Conservation (phyloP, 768 basidiomycete species). For the Sarcodon sp. region DNA sequence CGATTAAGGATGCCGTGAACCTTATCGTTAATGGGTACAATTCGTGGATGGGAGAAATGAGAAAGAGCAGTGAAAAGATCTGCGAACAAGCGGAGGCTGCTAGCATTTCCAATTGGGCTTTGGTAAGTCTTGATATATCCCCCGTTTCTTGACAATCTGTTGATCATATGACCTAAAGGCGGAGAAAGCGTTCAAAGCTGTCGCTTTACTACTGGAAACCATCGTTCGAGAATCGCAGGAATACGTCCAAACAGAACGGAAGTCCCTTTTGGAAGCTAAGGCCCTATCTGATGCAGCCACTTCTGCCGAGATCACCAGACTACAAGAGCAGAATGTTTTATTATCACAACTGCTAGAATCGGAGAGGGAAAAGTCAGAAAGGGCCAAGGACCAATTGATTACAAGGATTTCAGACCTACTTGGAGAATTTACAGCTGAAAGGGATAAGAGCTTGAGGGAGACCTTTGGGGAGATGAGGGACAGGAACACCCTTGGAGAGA, state of each 20-base stretch:
- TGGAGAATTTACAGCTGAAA: slow-evolving; percentile 52
- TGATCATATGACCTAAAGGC: slow-evolving; percentile 19
- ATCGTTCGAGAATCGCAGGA: slow-evolving; percentile 44
- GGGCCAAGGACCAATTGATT: slow-evolving; percentile 62
- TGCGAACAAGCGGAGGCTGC: slow-evolving; percentile 32
- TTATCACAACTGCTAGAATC: slow-evolving; percentile 47
- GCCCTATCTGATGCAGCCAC: slow-evolving; percentile 31
- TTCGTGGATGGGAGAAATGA: slow-evolving; percentile 44
- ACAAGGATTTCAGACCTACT: slow-evolving; percentile 63
- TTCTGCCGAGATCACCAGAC: slow-evolving; percentile 40
- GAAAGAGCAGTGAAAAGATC: slow-evolving; percentile 30
- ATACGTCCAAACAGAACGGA: slow-evolving; percentile 43
- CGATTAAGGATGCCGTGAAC: slow-evolving; percentile 39
- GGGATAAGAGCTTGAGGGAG: slow-evolving; percentile 52
- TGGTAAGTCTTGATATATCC: slow-evolving; percentile 17
- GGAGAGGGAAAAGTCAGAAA: slow-evolving; percentile 55
- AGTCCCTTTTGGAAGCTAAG: slow-evolving; percentile 36
- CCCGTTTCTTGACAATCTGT: not conserved
- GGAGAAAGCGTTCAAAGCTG: slow-evolving; percentile 43
- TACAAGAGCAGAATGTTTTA: slow-evolving; percentile 59
- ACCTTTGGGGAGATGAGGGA: slow-evolving; percentile 38
- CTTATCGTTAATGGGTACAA: slow-evolving; percentile 37
- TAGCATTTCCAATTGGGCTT: slow-evolving; percentile 30
- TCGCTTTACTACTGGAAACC: slow-evolving; percentile 47
- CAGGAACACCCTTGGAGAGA: slow-evolving; percentile 44